Base-by-base conservation (phyloP, 2,329 filamentous ascomycete species). In the Truncatella angustata region DNA sequence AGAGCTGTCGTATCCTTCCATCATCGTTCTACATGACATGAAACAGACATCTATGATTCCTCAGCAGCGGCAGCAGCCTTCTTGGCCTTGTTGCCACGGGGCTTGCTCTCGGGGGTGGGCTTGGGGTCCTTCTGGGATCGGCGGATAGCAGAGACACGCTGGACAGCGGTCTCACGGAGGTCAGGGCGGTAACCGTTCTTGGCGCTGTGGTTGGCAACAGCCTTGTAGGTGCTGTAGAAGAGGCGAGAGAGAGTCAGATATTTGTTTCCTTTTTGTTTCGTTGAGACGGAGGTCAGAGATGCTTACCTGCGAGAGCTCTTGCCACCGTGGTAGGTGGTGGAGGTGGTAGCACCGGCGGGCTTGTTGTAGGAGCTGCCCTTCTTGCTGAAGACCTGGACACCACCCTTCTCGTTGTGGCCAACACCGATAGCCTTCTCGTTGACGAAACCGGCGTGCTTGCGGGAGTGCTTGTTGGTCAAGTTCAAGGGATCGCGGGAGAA, bases 401-500 rank as follows among this genome's bases (percentile, higher is more conserved):
- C 90, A 66, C 90, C 90, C 76, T 93, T 88, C 74, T 91, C 84
- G 64, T 75, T 81, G 66, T 86, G 70, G 67, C 84, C 76, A 69
- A 99, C 78, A 71, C 92, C 91, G 69, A 97, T 78, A 66, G 94
- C 92, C 91, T 96, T 94, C 73, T 87, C 84, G 81, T 96, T 96
- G 76, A 90, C 85, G 76, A 91, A 95, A 70, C 94, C 94, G 67
- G 90, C 90, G 76, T 96, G 84, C 90, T 96, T 97, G 80, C 90
- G 88, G 66, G 83, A 86, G 82, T 96, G 88, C 77, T 87, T 80
- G 87, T 97, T 97, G 74, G 78, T 82, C 76, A 97, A 77, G 85
- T 97, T 99, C 64, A 97, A 78, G 67, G 92, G 90, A 73, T 97
- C 93, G 66, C 89, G 88, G 65, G 93, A 97, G 84, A 99, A 91